These are phyloP conservation scores for Fusarium setosum DNA, from an alignment of 2,329 filamentous ascomycete species.

Conservation along the genomic window DNA sequence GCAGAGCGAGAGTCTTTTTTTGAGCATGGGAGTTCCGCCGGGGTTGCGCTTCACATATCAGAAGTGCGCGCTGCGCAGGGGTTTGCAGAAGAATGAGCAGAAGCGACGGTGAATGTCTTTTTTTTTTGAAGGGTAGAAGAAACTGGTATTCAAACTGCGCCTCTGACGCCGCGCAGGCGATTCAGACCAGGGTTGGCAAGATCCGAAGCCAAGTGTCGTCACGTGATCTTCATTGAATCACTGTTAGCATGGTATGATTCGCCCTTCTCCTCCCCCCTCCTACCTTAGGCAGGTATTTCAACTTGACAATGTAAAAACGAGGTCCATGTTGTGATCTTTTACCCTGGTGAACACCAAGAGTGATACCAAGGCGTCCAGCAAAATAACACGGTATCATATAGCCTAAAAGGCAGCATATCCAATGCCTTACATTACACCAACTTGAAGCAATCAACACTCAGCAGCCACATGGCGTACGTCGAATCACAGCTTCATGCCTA, in stretches of 20 bases:
- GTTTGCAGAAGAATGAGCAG: slow-evolving; percentile 10
- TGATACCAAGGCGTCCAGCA: too few relatives aligned
- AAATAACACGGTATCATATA: too few relatives aligned
- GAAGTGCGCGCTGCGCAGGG: slow-evolving; percentile 22
- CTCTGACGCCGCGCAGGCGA: slow-evolving; percentile 19
- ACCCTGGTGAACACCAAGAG: too few relatives aligned
- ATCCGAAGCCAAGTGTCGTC: neutral
- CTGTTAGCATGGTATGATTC: too few relatives aligned
- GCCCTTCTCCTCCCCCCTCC: neutral
- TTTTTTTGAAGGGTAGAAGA: slow-evolving; percentile 3
- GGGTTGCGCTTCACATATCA: slow-evolving; percentile 38
- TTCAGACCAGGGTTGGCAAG: neutral
- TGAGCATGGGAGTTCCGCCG: slow-evolving; percentile 22
- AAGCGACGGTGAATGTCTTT: slow-evolving; percentile 11
- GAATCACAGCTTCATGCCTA: too few relatives aligned
- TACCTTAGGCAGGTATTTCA: neutral
- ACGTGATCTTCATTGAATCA: slow-evolving; percentile 16
- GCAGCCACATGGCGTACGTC: too few relatives aligned
- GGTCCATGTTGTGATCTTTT: too few relatives aligned
- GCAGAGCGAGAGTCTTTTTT: slow-evolving; percentile 31
- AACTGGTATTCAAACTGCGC: slow-evolving; percentile 9
- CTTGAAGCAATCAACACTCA: too few relatives aligned
- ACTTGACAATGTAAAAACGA: too few relatives aligned
- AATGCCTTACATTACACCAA: too few relatives aligned
- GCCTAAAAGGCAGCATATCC: too few relatives aligned